Evolutionary conservation across 106 monocot genomes (phyloP).

Genomic region (Acorus calamus): DNA sequence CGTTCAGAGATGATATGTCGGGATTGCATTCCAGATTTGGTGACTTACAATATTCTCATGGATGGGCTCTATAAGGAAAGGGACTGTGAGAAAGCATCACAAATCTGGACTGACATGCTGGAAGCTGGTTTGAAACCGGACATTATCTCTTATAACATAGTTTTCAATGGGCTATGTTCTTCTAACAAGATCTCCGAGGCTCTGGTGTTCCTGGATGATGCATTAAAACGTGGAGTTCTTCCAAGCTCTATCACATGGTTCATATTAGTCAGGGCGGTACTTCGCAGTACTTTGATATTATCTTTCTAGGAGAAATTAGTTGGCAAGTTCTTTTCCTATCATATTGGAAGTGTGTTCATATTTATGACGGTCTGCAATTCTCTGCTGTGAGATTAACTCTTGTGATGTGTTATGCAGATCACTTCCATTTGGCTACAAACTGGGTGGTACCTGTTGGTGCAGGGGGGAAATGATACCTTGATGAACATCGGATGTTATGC

Average conservation of each 20-base stretch:
- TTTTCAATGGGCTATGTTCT: conserved; percentile 72
- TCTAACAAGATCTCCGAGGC: conserved; percentile 44
- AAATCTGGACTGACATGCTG: conserved; percentile 59
- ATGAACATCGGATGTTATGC: too few species aligned
- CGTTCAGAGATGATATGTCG: conserved; percentile 43
- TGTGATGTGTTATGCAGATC: too few species aligned
- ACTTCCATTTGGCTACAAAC: too few species aligned
- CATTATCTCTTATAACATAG: conserved; percentile 84
- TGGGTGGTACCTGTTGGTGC: too few species aligned
- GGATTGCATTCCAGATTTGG: conserved; percentile 50
- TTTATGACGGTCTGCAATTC: too few species aligned
- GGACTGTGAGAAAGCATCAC: conserved; percentile 45
- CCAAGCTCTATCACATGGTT: conserved; percentile 71
- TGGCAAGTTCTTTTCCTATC: too few species aligned
- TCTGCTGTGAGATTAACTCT: too few species aligned
- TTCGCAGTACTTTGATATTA: conserved; percentile 1
- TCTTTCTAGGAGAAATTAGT: too few species aligned
- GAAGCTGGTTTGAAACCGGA: conserved; percentile 62
- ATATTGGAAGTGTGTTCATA: too few species aligned
- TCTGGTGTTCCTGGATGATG: conserved; percentile 43
- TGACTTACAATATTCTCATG: conserved; percentile 81
- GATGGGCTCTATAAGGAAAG: conserved; percentile 56
- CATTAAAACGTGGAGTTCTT: conserved; percentile 26
- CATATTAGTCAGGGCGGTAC: conserved; percentile 64
- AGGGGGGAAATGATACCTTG: too few species aligned